Percentiles rank a stretch among this genome's conserved stretches.
Conservation (phyloP, 23 red algal species). For the Pyropia haitanensis region DNA sequence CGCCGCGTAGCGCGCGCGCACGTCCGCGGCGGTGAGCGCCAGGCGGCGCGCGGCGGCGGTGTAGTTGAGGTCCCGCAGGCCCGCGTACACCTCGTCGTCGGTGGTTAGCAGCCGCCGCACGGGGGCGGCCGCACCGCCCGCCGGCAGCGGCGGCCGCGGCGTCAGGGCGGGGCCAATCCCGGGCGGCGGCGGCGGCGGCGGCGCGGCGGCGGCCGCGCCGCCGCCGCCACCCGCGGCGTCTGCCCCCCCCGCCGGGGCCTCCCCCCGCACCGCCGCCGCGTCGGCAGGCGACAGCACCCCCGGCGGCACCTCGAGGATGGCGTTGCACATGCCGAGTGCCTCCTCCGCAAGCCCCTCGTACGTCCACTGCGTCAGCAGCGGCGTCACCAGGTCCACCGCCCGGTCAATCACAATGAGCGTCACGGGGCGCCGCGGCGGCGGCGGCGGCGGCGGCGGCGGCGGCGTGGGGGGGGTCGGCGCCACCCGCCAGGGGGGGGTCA, state of each 20-base stretch:
- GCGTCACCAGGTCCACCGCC: constrained; percentile 70
- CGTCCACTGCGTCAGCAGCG: constrained; percentile 83
- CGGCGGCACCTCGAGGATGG: constrained; percentile 43
- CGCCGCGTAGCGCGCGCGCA: constrained; percentile 39
- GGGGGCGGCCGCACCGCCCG: not conserved
- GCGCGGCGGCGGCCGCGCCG: not conserved
- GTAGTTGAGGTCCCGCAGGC: constrained; percentile 54
- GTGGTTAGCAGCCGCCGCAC: not conserved
- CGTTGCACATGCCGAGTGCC: constrained; percentile 60
- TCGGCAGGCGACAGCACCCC: constrained; percentile 30
- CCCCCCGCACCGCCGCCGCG: constrained; percentile 22
- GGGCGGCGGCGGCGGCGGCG: not conserved
- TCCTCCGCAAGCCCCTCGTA: constrained; percentile 82
- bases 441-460: not conserved
- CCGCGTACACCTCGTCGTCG: constrained; percentile 35
- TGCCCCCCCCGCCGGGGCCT: not conserved
- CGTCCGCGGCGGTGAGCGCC: constrained; percentile 17
- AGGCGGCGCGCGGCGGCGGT: constrained; percentile 31
- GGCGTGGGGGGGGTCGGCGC: too few species aligned
- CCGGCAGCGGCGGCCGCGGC: not conserved
- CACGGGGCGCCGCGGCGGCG: constrained; percentile 4
- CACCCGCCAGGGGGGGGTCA: not conserved
- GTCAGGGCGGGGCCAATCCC: not conserved
- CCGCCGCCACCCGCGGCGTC: constrained; percentile 4
- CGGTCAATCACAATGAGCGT: constrained; percentile 70